These are phyloP conservation scores for Penicillium sp. DNA, from an alignment of 2,329 filamentous ascomycete species.

Conservation along the genomic window DNA sequence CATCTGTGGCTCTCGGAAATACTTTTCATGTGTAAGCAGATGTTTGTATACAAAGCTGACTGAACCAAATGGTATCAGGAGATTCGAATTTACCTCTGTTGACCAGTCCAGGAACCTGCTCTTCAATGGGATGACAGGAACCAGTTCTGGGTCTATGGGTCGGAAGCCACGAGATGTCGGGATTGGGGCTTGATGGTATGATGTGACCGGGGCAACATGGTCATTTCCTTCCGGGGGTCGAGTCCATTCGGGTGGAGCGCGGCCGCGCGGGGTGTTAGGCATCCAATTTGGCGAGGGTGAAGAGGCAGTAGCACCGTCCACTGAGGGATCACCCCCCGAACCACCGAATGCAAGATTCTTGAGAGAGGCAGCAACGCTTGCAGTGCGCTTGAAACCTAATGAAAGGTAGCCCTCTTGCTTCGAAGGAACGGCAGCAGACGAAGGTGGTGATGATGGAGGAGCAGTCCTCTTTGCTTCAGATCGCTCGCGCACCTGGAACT, in stretches of 20 bases:
- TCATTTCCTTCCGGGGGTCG: constrained; percentile 71
- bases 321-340: constrained; percentile 29
- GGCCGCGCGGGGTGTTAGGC: constrained; percentile 45
- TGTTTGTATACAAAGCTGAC: constrained; percentile 11
- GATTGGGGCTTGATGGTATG: constrained; percentile 68
- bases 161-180: constrained; percentile 74
- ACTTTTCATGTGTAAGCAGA: constrained; percentile 45
- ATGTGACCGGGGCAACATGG: constrained; percentile 57
- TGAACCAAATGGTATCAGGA: constrained; percentile 12
- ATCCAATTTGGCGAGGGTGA: constrained; percentile 31
- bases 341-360: constrained; percentile 56
- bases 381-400: constrained; percentile 55
- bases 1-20: constrained; percentile 98
- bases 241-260: constrained; percentile 54
- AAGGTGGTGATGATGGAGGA: constrained; percentile 45
- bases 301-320: constrained; percentile 24
- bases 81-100: constrained; percentile 55
- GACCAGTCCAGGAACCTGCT: constrained; percentile 93
- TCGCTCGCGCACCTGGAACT: constrained; percentile 35
- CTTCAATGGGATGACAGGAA: constrained; percentile 65
- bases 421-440: constrained; percentile 40
- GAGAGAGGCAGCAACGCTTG: constrained; percentile 59
- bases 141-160: constrained; percentile 53
- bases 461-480: constrained; percentile 32
- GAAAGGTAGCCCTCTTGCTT: constrained; percentile 58